Conservation (phyloP, 495 filamentous ascomycete genomes). For the Massariosphaeria phaeospora region DNA sequence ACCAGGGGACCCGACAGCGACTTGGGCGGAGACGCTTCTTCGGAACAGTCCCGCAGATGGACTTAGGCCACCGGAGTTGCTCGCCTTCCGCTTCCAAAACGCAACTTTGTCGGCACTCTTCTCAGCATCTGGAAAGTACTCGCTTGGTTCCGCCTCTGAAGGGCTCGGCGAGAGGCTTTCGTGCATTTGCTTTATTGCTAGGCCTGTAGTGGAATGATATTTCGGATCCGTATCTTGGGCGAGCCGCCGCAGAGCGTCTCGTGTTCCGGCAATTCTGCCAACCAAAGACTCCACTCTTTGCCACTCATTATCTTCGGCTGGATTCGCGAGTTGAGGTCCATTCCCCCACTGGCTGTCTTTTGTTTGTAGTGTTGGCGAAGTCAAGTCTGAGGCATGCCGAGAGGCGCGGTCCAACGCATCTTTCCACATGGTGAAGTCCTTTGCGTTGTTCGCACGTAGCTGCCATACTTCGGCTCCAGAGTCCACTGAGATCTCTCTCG, state of each 20-base stretch:
- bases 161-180: conserved; percentile 39
- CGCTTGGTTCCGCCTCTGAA: conserved; percentile 34
- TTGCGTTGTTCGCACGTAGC: conserved; percentile 71
- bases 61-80: conserved; percentile 42
- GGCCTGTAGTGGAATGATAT: conserved; percentile 37
- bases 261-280: conserved; percentile 73
- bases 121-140: conserved; percentile 45
- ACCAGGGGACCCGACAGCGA: conserved; percentile 54
- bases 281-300: conserved; percentile 74
- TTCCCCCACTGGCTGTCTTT: conserved; percentile 5
- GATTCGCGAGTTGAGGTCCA: conserved; percentile 24
- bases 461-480: conserved; percentile 98
- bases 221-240: conserved; percentile 77
- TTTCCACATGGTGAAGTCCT: conserved; percentile 84
- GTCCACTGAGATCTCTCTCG: conserved; percentile 90
- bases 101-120: conserved; percentile 44
- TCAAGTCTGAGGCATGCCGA: conserved; percentile 5
- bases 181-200: conserved; percentile 9
- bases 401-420: conserved; percentile 75
- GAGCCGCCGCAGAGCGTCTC: conserved; percentile 79
- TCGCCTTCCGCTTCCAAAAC: conserved; percentile 92
- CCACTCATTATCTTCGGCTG: conserved; percentile 76
- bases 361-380: conserved; percentile 25
- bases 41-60: conserved; percentile 45
- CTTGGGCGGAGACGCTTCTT: conserved; percentile 50